Base-by-base conservation (phyloP, 441 rosid species). In the Gossypium gossypioides region DNA sequence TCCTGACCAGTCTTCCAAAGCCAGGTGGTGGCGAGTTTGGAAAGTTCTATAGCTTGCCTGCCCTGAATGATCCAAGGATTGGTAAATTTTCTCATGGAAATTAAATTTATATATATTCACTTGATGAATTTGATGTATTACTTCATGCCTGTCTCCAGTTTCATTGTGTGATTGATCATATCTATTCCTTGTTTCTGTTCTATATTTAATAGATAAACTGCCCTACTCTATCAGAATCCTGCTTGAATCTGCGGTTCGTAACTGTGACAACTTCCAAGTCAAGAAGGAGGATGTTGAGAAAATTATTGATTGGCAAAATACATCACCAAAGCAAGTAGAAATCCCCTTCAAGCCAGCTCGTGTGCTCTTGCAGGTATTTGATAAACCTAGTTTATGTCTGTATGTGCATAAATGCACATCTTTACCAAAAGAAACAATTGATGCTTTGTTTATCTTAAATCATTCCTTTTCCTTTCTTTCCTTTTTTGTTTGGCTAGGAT, bases 341-440 rank as follows among this genome's bases (percentile, higher is more conserved):
- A 96, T 96, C 76, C 98, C 99, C 5, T 96, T 96, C 82, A 96
- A 96, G 83, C 98, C 98, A 12, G 98, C 96, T 72, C 98, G 99
- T 79, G 98, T 93, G 52, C 96, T 96, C 78, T 85, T 96, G 70
- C 98, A 95, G 99, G 98, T 89, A 59, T 48, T 27, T 13, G 16
- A 50, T 2, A 2, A 46, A 4, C 19, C 6, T 59, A 13, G 21
- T 15, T 40, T 40, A 19, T 19, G 51, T 19, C 25, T 16, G 4
- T 34, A 3, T 2, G 19, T 60, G 19, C 18, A 32, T 60, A 21
- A 58, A 12, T 12, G n/a, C 16, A 4, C 4, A 40, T 40, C 29
- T 42, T 54, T 21, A 13, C 27, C 52, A 4, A 10, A 63, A 16
- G 40, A 71, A 32, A 66, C 16, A 27, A 44, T 25, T 50, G 25